Evolutionary conservation across 495 filamentous ascomycete genomes (phyloP), one percentile per base, ranked within the genome.

Genomic region (Neurospora discreta): DNA sequence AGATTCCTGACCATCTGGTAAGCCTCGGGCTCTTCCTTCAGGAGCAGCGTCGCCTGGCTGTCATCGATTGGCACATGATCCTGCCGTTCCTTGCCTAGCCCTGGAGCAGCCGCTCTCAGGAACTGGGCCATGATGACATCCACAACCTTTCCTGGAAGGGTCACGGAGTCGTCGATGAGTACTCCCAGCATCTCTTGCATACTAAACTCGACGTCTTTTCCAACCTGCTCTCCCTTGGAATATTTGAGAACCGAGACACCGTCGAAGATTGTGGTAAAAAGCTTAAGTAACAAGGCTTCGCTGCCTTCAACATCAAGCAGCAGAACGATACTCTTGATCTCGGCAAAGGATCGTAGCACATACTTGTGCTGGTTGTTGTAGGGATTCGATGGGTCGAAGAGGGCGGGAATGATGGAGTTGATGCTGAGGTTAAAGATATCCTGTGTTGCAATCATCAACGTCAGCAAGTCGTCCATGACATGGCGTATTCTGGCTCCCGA

Each of bases 121-220:
- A 99, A 99, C 79, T 99, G 95, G 5, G 93, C 93, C 73, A 98
- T 90, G 72, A 99, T 93, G 15, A 94, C 89, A 77, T 99, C 95
- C n/a, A 98, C 87, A 1, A 95, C 92, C 72, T 93, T 89, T 0
- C 89, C 81, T 0, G 96, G 92, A 3, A 99, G 84, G n/a, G 87
- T 89, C 16, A 86, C 82, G 43, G 90, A 90, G 80, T 99, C 95
- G 74, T 98, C 96, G 30, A 98, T 90, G 52, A 99, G 84, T 4
- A 89, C 91, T 4, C 90, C 89, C 20, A 99, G 85, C 33, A 98
- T 86, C 58, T 90, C 87, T 6, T 90, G 95, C 93, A 98, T 94
- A 75, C 94, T 89, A 74, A 91, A 92, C 77, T 98, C 93, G 67
- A 98, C 92, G 81, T 95, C 93, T 82, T 94, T 97, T 44, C 90